Base-by-base conservation (phyloP, 2,329 filamentous ascomycete genomes). In the Didymella arachidicola region DNA sequence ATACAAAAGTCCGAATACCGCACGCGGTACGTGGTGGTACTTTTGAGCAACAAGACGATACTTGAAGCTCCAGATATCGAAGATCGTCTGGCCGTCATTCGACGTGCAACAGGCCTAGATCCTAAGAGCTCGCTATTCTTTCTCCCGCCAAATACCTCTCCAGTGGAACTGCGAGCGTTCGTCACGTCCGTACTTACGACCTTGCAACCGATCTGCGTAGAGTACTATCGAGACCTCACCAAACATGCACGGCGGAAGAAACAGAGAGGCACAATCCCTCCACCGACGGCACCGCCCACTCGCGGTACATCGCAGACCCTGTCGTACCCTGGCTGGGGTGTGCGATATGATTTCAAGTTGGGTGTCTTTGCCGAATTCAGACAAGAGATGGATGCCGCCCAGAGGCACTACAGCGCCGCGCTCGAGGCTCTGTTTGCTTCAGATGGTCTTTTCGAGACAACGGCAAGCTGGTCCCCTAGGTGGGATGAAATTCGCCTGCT, bases 201-300 rank as follows among this genome's bases (percentile, higher is more conserved):
- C 1, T 77, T 97, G 43, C 92, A 94, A 59, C 86, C 88, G 1
- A 82, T 88, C 19, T 87, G 91, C 19, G 81, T 94, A 44, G 95
- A 99, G 69, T 97, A 97, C 77, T 98, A 98, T 75, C 85, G 93
- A 44, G 94, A 99, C 68, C 83, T 98, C 12, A 93, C 92, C n/a
- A 93, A 96, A 59, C 94, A 97, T 80, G 85, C 90, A 10, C 87
- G 93, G 66, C 90, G 95, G 74, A 98, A 98, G 81, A 89, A 91
- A 66, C 89, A 90, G 45, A 86, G 93, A 58, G 90, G 91, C 7
- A 83, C 87, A 18, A 87, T 90, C 14, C 93, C 93, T 11, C 88
- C 90, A 46, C 92, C 93, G 3, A 94, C 92, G 7, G 84, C 92
- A 30, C 91, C 93, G 4, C 92, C 92, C 1, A 94, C 91, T 0